These are phyloP conservation scores for Neodidymelliopsis sp. DNA, from an alignment of 2,329 filamentous ascomycete species.

Conservation along the genomic window DNA sequence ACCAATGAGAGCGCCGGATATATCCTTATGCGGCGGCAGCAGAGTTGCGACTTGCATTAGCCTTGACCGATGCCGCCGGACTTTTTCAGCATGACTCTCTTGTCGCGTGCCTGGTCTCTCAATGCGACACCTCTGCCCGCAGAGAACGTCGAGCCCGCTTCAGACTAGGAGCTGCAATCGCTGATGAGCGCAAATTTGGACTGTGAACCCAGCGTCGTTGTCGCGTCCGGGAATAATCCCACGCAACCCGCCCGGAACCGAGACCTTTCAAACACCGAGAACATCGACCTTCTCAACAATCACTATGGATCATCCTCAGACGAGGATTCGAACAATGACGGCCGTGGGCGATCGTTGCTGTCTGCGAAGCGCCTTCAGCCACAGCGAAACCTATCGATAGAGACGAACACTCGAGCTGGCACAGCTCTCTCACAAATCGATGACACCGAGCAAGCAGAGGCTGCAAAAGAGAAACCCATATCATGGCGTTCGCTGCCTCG, in stretches of 20 bases:
- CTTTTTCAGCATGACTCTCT: background rate
- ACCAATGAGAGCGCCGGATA: constrained; percentile 10
- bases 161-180: constrained; percentile 1
- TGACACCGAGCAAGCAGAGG: constrained; percentile 33
- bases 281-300: background rate
- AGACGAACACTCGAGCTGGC: constrained; percentile 30
- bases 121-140: background rate
- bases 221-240: constrained; percentile 13
- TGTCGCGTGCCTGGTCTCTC: constrained; percentile 1
- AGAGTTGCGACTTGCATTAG: constrained; percentile 7
- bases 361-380: background rate
- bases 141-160: background rate
- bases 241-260: background rate
- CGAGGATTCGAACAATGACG: constrained; percentile 4
- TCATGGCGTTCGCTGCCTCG: constrained; percentile 77
- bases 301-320: background rate
- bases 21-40: constrained; percentile 1
- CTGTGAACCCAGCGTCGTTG: constrained; percentile 8
- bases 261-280: constrained; percentile 6
- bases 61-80: background rate
- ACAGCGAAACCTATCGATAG: constrained; percentile 26
- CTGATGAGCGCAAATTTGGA: constrained; percentile 11
- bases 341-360: background rate
- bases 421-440: constrained; percentile 26
- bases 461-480: constrained; percentile 57